A percentile compares a stretch with the other conserved stretches of the same genome.
phyloP scores from a whole-genome alignment of 2,329 filamentous ascomycete species.

The Boeremia lycopersici region DNA sequence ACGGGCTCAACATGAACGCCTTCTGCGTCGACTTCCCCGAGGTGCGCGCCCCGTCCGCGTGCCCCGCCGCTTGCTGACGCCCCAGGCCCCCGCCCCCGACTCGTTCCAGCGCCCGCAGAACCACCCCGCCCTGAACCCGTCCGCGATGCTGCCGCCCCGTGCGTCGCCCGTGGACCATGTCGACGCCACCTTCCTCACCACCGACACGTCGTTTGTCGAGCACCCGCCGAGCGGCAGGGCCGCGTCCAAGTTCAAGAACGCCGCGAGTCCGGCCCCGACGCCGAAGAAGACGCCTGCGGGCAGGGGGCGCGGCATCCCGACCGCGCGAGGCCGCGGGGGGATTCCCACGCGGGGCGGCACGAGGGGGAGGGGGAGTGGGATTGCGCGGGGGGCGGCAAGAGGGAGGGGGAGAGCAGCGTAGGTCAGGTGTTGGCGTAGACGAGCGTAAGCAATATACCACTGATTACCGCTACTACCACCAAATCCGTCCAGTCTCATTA shows the following conservation, averaged over 20 bases:
- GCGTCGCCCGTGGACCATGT: conserved; percentile 51
- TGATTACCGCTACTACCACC: background rate
- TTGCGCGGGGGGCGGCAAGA: conserved; percentile 43
- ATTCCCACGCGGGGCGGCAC: conserved; percentile 44
- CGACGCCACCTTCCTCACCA: conserved; percentile 92
- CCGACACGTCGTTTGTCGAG: conserved; percentile 88
- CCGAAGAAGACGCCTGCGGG: conserved; percentile 31
- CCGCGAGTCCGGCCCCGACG: conserved; percentile 39
- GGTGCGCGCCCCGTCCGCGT: conserved; percentile 53
- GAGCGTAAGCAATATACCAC: conserved; percentile 17
- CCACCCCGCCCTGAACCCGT: conserved; percentile 29
- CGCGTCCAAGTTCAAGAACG: conserved; percentile 49
- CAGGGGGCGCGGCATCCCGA: conserved; percentile 43
- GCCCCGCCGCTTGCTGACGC: too few species aligned
- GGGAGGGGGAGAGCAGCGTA: conserved; percentile 41
- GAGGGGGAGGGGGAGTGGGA: conserved; percentile 45
- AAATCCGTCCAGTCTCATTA: conserved; percentile 15
- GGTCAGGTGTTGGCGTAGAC: background rate
- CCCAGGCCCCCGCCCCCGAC: conserved; percentile 78
- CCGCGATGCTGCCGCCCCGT: conserved; percentile 29
- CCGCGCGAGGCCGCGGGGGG: conserved; percentile 39
- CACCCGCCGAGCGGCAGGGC: conserved; percentile 69
- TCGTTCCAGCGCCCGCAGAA: conserved; percentile 67
- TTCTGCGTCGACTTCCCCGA: conserved; percentile 98
- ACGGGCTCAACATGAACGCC: conserved; percentile 97